Evolutionary conservation across 2,329 filamentous ascomycete genomes (phyloP), one percentile per base, ranked within the genome.

Genomic region (Aspergillus fischeri): DNA sequence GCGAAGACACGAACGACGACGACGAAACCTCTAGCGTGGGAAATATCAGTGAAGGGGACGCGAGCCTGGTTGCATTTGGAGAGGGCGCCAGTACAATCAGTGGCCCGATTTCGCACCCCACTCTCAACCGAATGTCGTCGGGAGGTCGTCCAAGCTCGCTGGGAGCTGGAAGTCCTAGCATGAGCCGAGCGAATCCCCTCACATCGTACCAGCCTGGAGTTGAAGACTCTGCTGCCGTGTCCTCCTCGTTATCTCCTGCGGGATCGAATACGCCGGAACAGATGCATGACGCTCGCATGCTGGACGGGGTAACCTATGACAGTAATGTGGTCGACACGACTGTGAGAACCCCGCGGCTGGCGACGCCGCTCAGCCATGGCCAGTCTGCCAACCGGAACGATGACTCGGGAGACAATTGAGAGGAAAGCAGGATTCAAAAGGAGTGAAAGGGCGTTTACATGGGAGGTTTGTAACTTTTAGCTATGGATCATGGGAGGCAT

Each of bases 21-120:
- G 85, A 83, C 44, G 82, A 75, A 4, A 79, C 80, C 8, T 86
- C 86, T 28, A 86, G 85, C 60, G 84, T 87, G 52, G 89, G 91
- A 63, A 90, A 89, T 58, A 88, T 94, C 82, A 93, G 90, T 66
- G 91, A 96, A 67, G 89, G 87, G 7, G 87, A 86, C 53, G 90
- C 88, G 2, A 93, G 89, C 61, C 81, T 97, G 5, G 93, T 97
- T 9, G 93, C 89, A 0, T 97, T 97, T 65, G 93, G 93, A 51
- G 92, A 97, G 73, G 93, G 92, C 35, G 92, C 93, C 9, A 91
- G 89, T 72, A 91, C 91, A 4, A 87, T 92, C 56, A 91, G 87
- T 58, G 91, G 91, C 0, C 90, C 90, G 42, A 89, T 80, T 29
- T 89, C 69, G 83, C 89, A 75, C 78, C 83, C 71, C 71, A 82